phyloP scores from a whole-genome alignment of 176 grass and related monocot species.

The Oryza glumipatula region DNA sequence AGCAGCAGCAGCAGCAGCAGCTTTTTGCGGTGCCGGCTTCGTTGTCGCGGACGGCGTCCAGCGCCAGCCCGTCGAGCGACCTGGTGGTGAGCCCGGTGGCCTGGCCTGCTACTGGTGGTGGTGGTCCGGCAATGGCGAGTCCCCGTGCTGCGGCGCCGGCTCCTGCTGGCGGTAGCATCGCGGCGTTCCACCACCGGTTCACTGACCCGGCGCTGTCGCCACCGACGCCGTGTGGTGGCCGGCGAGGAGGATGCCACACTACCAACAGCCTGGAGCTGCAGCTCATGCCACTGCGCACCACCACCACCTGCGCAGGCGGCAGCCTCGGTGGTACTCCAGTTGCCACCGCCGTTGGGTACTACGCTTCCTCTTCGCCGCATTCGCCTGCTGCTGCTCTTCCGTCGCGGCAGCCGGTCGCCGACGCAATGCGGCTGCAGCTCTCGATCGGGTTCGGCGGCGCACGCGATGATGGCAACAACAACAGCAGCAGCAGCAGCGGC shows the following conservation, averaged over 20 bases:
- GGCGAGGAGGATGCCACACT: background rate
- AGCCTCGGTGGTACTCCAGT: background rate
- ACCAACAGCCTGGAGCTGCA: conserved; percentile 63
- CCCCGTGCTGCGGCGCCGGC: background rate
- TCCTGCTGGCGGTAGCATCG: background rate
- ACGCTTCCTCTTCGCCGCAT: background rate
- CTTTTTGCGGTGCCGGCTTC: background rate
- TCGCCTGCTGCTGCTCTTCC: background rate
- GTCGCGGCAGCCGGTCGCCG: background rate
- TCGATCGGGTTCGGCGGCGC: conserved; percentile 53
- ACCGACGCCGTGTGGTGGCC: conserved; percentile 1
- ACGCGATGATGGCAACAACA: background rate
- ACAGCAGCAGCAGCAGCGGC: background rate
- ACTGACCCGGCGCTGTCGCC: conserved; percentile 16
- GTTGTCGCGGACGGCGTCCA: conserved; percentile 51
- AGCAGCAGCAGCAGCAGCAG: conserved; percentile 14
- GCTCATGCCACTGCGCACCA: conserved; percentile 59
- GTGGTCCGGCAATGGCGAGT: conserved; percentile 19
- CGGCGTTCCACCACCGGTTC: conserved; percentile 24
- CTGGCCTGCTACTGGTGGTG: conserved; percentile 27
- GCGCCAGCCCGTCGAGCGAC: conserved; percentile 63
- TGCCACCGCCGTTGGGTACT: background rate
- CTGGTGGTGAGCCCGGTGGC: conserved; percentile 39
- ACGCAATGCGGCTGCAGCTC: conserved; percentile 56
- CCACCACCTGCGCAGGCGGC: background rate